Evolutionary conservation across 805 yeast genomes (phyloP), one percentile per base, ranked within the genome.

Genomic region (Phaffomyces thermotolerans): DNA sequence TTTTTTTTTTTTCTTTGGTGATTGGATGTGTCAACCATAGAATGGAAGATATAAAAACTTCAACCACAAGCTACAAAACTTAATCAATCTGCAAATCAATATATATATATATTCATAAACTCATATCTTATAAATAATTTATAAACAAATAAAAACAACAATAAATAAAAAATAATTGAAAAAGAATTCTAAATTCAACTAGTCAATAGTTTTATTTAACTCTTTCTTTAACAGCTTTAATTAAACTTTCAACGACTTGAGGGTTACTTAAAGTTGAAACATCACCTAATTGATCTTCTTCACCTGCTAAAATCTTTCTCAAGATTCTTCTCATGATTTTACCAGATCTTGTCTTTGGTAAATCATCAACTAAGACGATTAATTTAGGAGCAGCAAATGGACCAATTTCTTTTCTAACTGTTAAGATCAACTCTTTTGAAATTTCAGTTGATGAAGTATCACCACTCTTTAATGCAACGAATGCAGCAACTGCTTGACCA

Each of bases 261-360:
- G 93, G 91, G 61, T 84, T 84, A 40, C 89, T 78, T 60, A 84
- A 74, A 14, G 93, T 84, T 32, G 87, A 71, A 49, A 80, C 77
- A 67, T 84, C 93, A 51, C 93, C 93, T 58, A 84, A 71, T 66
- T 81, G 88, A 59, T 84, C 90, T 50, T 82, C 84, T 66, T 84
- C 91, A 51, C 79, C 73, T 39, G 88, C 81, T 40, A 81, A 68
- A 48, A 84, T 71, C 69, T 84, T 84, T 68, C 93, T 77, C 64
- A 84, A 73, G 58, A 84, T 83, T 69, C 93, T 76, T 76, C 93
- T 79, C 93, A 84, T 84, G 54, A 84, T 84, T 69, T 84, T 84
- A 59, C 93, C 93, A 5, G 89, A 81, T 71, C 93, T 79, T 12
- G 93, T 84, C 73, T 84, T 84, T 58, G 93, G 93, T 63, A 84